Percentiles rank a stretch among this genome's conserved stretches.
Conservation (phyloP, 1,139 yeast species). For the Suhomyces coccinellae region DNA sequence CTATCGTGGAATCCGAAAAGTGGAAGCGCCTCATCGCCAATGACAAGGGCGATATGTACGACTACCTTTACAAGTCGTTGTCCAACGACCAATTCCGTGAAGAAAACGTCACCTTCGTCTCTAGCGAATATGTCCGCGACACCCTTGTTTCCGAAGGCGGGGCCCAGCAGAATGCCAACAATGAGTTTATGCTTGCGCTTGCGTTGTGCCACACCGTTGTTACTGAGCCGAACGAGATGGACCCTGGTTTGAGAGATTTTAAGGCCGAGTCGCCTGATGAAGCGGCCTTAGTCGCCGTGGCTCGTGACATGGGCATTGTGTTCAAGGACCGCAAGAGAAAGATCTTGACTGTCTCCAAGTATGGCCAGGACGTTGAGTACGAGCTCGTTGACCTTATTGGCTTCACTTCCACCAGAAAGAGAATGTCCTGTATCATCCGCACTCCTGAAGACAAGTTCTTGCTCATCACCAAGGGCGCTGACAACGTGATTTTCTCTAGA, state of each 20-base stretch:
- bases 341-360: conserved; percentile 67
- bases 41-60: conserved; percentile 69
- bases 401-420: conserved; percentile 88
- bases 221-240: conserved; percentile 64
- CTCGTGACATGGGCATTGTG: conserved; percentile 87
- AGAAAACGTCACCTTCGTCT: conserved; percentile 75
- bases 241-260: conserved; percentile 55
- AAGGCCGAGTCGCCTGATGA: conserved; percentile 99
- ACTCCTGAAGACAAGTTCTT: conserved; percentile 52
- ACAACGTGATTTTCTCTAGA: conserved; percentile 81
- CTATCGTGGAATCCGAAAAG: conserved; percentile 61
- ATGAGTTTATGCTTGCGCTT: conserved; percentile 80
- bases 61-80: conserved; percentile 44
- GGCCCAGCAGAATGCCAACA: conserved; percentile 63
- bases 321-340: conserved; percentile 74
- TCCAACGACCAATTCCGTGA: conserved; percentile 60
- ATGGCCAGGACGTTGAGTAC: conserved; percentile 71
- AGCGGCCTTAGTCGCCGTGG: conserved; percentile 91
- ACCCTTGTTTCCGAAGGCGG: conserved; percentile 40
- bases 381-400: conserved; percentile 77
- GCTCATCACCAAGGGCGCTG: conserved; percentile 91
- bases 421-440: conserved; percentile 57
- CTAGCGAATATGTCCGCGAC: conserved; percentile 55
- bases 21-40: conserved; percentile 62
- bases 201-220: conserved; percentile 93